Evolutionary conservation across 1,284 basidiomycete species (phyloP), one percentile per base, ranked within the genome.

Genomic region (Sphaerobolus stellatus): DNA sequence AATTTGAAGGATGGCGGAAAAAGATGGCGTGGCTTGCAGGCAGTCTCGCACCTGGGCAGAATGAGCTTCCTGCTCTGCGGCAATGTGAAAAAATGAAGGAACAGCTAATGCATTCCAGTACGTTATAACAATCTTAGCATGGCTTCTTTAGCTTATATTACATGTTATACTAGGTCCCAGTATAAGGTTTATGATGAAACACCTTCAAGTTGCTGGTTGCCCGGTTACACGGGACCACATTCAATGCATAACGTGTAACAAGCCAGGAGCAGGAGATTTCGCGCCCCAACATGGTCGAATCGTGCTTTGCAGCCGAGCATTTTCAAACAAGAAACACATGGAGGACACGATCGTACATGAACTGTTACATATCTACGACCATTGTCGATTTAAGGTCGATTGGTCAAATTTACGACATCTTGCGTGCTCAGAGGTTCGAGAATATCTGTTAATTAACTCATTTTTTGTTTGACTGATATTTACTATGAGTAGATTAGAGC

Each of bases 291-390:
- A 82, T 14, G 93, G 93, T 24, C 81, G 80, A 1, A 82, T 96
- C 27, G 69, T 92, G 4, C 76, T 98, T 5, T 97, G 94, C 67
- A 85, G 92, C 60, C 90, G 92, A 43, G 80, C 86, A 47, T 89
- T 93, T 63, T 82, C 86, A 68, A 84, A 79, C 70, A 89, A 92
- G 68, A 79, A 80, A 41, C 93, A 98, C 64, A 88, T 96, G 84
- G 93, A 98, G 70, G 85, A 94, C 67, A 97, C 94, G 14, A 75
- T 98, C 29, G 82, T 92, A 16, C 96, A 99, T 66, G 96, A 99
- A 67, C 83, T 98, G 55, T 46, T 98, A n/a, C 96, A 98, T 70
- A 88, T 94, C 79, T 98, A 90, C 67, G 96, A 98, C 68, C 91
- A 97, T 61, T 92, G 91, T 69, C 86, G 88, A 67, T 98, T 98